A percentile compares a stretch with the other conserved stretches of the same genome.
Conservation (phyloP, 1,284 basidiomycete genomes). For the Tilletiopsis washingtonensis region DNA sequence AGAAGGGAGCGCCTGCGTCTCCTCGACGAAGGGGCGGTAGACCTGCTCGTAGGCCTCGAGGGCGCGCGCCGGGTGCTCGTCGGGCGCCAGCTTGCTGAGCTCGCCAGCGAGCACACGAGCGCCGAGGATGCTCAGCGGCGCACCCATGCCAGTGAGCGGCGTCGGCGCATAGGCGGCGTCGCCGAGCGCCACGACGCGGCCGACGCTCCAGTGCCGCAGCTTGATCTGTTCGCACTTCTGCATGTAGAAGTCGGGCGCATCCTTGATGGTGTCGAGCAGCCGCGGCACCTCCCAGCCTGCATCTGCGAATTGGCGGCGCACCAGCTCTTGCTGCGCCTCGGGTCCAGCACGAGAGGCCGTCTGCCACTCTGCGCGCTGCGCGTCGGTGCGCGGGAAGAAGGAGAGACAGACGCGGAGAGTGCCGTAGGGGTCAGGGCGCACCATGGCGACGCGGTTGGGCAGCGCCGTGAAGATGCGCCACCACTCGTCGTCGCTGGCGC, state of each 20-base stretch:
- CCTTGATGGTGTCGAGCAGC: slow-evolving; percentile 12
- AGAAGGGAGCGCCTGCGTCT: slow-evolving; percentile 16
- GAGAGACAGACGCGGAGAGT: slow-evolving; percentile 10
- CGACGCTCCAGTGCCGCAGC: slow-evolving; percentile 15
- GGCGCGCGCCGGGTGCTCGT: slow-evolving; percentile 6
- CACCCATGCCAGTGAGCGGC: slow-evolving; percentile 26
- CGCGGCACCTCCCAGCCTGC: slow-evolving; percentile 13
- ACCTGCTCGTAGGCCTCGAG: slow-evolving; percentile 16
- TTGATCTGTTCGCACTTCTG: slow-evolving; percentile 21
- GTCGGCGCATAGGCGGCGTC: slow-evolving; percentile 28
- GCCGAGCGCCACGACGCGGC: slow-evolving; percentile 22
- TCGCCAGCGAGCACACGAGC: slow-evolving; percentile 24
- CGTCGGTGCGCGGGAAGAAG: slow-evolving; percentile 8
- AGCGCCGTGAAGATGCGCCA: slow-evolving; percentile 13
- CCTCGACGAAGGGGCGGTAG: slow-evolving; percentile 16
- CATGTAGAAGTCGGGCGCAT: slow-evolving; percentile 22
- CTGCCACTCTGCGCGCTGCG: slow-evolving; percentile 9
- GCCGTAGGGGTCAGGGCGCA: slow-evolving; percentile 23
- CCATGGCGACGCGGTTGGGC: slow-evolving; percentile 1
- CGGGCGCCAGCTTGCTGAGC: slow-evolving; percentile 10
- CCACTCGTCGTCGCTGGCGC: slow-evolving; percentile 9
- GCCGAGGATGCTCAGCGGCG: slow-evolving; percentile 18
- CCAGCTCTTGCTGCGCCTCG: slow-evolving; percentile 13
- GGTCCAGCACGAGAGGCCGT: neutral
- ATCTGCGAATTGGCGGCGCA: slow-evolving; percentile 9